Base-by-base conservation (phyloP, 2,329 filamentous ascomycete genomes). In the Verticillium tricorpus region DNA sequence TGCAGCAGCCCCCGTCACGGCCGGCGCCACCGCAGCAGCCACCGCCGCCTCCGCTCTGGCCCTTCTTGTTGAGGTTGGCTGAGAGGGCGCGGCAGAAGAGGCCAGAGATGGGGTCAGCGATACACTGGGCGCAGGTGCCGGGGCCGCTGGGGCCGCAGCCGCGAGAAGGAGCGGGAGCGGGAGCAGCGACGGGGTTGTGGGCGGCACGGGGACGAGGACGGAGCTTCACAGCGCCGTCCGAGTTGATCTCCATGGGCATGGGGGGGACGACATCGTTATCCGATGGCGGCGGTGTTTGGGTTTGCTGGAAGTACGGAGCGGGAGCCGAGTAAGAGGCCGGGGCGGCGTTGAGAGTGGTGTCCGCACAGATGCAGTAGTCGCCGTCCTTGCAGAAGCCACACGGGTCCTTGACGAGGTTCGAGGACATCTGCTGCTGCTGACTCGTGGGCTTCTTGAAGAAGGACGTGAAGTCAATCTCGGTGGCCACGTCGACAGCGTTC, bases 371-470 rank as follows among this genome's bases (percentile, higher is more conserved):
- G 70, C 91, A 95, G 68, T 91, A 91, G 0, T 89, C 93, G 5
- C 90, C 90, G 63, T 93, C 90, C 64, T 89, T 86, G 75, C 91
- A 95, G 76, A 95, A 95, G 7, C 91, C 91, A 72, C 91, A 95
- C 22, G 85, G 84, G 68, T 94, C 91, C 64, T 85, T 83, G 5
- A 83, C 79, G 12, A 79, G 76, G 52, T 82, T 37, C 11, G 56
- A 28, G 74, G 19, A 69, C 62, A 45, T 71, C 32, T 66, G 64
- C 28, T 57, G 14, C 59, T 61, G 67, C 71, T 67, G 58, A 62
- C 60, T 31, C 64, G 72, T 58, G 67, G 78, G 71, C 67, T 80
- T 77, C 70, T 80, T 77, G 70, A 90, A 90, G 67, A 86, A 82
- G 64, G 83, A 76, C 6, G 90, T 92, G 67, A 93, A 93, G 71